Conservation (phyloP, 73 alveolate genomes). For the Tetrahymena thermophila region DNA sequence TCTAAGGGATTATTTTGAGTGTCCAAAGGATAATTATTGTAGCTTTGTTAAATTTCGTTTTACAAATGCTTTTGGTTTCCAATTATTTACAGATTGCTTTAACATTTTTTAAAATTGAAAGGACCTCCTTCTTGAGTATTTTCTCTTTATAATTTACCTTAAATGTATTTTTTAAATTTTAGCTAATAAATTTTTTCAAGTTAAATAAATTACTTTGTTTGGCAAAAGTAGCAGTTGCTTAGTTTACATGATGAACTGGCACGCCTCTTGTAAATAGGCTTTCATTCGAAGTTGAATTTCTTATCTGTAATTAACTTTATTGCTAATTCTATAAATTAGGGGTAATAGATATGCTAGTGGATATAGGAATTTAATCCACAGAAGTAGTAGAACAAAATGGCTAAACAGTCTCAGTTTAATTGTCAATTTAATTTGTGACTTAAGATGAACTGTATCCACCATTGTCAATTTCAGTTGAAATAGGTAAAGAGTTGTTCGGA, state of each 20-base stretch:
- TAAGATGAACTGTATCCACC: background rate
- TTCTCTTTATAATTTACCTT: background rate
- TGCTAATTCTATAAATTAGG: background rate
- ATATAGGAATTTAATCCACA: background rate
- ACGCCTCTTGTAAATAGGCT: background rate
- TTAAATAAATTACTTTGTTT: background rate
- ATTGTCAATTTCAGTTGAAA: background rate
- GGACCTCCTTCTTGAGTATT: background rate
- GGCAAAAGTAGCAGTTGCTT: background rate
- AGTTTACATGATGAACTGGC: background rate
- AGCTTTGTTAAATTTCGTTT: background rate
- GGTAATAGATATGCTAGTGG: background rate
- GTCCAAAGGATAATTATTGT: background rate
- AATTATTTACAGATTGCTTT: background rate
- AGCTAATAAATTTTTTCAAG: background rate
- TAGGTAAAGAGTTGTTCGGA: background rate
- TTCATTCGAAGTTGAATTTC: background rate
- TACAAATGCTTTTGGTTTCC: background rate
- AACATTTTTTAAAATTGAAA: background rate
- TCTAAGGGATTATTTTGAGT: background rate
- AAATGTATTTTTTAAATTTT: background rate
- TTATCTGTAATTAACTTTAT: background rate
- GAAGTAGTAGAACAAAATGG: background rate
- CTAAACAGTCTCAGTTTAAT: background rate
- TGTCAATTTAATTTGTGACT: background rate